A percentile compares a stretch with the other conserved stretches of the same genome.
These are phyloP conservation scores for Neofusicoccum umdonicola DNA, from an alignment of 2,329 filamentous ascomycete species.

Conservation along the genomic window DNA sequence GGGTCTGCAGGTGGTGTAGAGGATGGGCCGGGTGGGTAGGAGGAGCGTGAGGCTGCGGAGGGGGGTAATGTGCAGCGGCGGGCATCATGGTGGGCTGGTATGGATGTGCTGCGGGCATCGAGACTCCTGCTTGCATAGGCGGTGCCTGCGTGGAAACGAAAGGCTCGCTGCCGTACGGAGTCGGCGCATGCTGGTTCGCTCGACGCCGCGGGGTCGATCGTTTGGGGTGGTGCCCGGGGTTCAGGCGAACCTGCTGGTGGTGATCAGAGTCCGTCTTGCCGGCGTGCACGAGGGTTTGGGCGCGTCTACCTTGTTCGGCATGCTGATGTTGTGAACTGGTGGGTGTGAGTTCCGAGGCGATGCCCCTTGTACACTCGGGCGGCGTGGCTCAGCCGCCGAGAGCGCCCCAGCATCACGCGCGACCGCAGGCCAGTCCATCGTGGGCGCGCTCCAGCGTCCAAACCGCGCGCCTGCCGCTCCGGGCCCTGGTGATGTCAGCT, in stretches of 20 bases:
- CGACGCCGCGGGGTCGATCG: constrained; percentile 14
- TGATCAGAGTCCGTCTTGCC: constrained; percentile 4
- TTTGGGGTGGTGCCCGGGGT: constrained; percentile 16
- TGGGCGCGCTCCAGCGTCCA: no score
- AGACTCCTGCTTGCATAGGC: constrained; percentile 14
- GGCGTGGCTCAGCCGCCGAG: not conserved
- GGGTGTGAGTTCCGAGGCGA: not conserved
- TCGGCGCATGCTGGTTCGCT: constrained; percentile 15
- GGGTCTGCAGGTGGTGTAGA: constrained; percentile 7
- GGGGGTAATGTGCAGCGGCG: constrained; percentile 12
- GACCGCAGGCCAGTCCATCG: not conserved
- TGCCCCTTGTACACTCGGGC: constrained; percentile 9
- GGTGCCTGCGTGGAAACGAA: constrained; percentile 16
- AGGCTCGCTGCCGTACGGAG: constrained; percentile 15
- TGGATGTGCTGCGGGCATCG: constrained; percentile 15
- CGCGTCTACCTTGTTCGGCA: constrained; percentile 12
- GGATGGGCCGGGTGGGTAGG: constrained; percentile 9
- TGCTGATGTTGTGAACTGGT: not conserved
- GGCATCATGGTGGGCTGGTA: constrained; percentile 17
- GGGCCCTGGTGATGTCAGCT: not conserved
- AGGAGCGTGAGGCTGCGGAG: constrained; percentile 9
- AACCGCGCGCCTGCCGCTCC: no score
- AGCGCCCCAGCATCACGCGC: constrained; percentile 5
- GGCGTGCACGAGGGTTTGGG: not conserved
- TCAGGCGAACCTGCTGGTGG: constrained; percentile 15